Evolutionary conservation across 1,284 basidiomycete species (phyloP).

Genomic region (Ceratobasidium sp.): DNA sequence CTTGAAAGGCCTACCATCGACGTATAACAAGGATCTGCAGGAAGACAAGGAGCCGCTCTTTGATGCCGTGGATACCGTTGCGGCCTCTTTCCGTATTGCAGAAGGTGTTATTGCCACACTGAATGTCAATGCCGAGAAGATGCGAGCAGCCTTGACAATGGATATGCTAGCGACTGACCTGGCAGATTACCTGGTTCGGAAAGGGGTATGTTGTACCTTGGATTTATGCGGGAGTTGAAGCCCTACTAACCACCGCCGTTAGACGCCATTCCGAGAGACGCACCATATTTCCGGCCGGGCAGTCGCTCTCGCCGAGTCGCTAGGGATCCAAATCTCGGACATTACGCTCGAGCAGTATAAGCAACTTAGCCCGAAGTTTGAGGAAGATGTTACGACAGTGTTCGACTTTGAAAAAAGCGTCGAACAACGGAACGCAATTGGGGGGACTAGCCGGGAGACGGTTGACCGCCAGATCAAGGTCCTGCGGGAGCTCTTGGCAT

Average conservation of each 20-base stretch:
- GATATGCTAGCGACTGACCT: constrained; percentile 98
- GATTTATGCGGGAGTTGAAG: background rate
- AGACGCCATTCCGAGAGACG: constrained; percentile 95
- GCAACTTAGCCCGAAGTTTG: constrained; percentile 81
- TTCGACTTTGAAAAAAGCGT: constrained; percentile 96
- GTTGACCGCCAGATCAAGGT: constrained; percentile 87
- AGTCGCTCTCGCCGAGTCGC: constrained; percentile 92
- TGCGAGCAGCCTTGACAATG: constrained; percentile 91
- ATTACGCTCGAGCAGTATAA: constrained; percentile 86
- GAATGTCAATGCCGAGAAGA: constrained; percentile 89
- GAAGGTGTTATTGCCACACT: constrained; percentile 95
- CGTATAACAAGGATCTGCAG: constrained; percentile 99
- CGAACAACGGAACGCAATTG: constrained; percentile 93
- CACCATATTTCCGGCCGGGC: constrained; percentile 98
- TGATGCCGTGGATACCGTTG: constrained; percentile 91
- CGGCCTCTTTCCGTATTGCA: constrained; percentile 91
- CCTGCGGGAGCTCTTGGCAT: constrained; percentile 67
- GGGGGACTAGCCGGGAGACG: constrained; percentile 89
- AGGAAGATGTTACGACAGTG: constrained; percentile 82
- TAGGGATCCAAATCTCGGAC: constrained; percentile 83
- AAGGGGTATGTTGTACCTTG: constrained; percentile 77
- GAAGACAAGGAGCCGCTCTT: constrained; percentile 99
- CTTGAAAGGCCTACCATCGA: constrained; percentile 95
- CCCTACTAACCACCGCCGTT: constrained; percentile 12
- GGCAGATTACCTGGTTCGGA: constrained; percentile 97